Evolutionary conservation across 1,139 yeast species (phyloP).

Genomic region (Suhomyces guaymorum): DNA sequence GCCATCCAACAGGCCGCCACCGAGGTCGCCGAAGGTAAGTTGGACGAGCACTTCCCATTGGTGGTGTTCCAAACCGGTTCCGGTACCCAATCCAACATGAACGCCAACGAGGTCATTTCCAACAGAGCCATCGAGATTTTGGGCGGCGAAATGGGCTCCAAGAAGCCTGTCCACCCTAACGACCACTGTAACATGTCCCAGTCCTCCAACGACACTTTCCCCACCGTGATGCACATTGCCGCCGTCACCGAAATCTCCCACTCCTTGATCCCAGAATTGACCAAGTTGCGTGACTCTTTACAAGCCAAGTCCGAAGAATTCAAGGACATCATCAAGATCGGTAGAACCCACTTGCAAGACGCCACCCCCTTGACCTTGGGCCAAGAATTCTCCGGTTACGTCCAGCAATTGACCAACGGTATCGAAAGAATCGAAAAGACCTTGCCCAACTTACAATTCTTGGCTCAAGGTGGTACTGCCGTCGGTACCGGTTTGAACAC

Average conservation of each 20-base stretch:
- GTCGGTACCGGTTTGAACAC: conserved; percentile 26
- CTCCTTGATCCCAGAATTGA: conserved; percentile 22
- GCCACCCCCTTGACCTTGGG: conserved; percentile 26
- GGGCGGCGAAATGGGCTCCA: conserved; percentile 23
- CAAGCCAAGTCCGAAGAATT: conserved; percentile 21
- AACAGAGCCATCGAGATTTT: conserved; percentile 25
- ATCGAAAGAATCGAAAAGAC: conserved; percentile 20
- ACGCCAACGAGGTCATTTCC: conserved; percentile 25
- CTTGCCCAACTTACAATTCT: conserved; percentile 21
- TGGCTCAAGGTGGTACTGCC: conserved; percentile 27
- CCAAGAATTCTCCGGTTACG: conserved; percentile 25
- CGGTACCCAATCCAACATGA: conserved; percentile 26
- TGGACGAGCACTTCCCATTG: conserved; percentile 23
- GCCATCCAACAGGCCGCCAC: conserved; percentile 23
- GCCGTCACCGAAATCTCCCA: conserved; percentile 21
- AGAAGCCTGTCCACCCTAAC: conserved; percentile 25
- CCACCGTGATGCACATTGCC: conserved; percentile 26
- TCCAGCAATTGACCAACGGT: conserved; percentile 23
- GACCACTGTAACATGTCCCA: conserved; percentile 26
- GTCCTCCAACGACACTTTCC: conserved; percentile 25
- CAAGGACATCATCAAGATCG: conserved; percentile 22
- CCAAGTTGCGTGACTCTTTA: conserved; percentile 20
- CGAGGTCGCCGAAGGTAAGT: conserved; percentile 22
- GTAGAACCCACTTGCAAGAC: conserved; percentile 25
- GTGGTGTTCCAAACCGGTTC: conserved; percentile 26